Evolutionary conservation across 2,329 filamentous ascomycete genomes (phyloP), one percentile per base, ranked within the genome.

Genomic region (Waltergamsia citrina): DNA sequence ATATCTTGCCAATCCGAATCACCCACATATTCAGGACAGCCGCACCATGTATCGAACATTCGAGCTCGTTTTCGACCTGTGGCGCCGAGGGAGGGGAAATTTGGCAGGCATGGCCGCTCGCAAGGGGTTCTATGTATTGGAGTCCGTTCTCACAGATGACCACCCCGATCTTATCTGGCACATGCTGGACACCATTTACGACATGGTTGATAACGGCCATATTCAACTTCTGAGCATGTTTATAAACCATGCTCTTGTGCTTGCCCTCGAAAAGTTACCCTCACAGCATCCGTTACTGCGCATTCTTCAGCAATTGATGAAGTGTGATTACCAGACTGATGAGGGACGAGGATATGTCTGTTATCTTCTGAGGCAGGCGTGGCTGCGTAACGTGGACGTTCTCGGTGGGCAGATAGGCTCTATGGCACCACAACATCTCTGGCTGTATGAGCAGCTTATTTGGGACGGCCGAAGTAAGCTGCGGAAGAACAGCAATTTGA

Each of bases 41-140:
- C 56, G 56, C 21, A 59, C 56, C 30, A 59, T 59, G 56, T 59
- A 58, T 34, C 52, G 56, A 33, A 59, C 53, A 2, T 59, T 59
- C 34, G 56, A 59, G 38, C 45, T 59, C 12, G 54, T 54, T 16
- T 59, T 57, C 30, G 56, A 57, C 36, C 43, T 59, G 9, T 59
- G 54, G 54, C 48, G 43, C 17, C 46, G 51, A n/a, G 56, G 54
- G 3, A 51, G 50, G 30, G 56, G 56, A 5, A 45, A 52, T 19
- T 40, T 59, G 5, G 56, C 56, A 7, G 56, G 56, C 10, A 50
- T 57, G 48, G 56, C 56, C 17, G 56, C 56, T 11, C 44, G 53
- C 10, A 51, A 47, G 33, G 56, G 51, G 2, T 59, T 58, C 32
- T 56, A 49, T 31, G 49, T 50, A 16, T 47, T 59, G 21, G 56